phyloP scores from a whole-genome alignment of 2,329 filamentous ascomycete genomes.

The Ophiognomonia clavigignenti-juglandacearum region DNA sequence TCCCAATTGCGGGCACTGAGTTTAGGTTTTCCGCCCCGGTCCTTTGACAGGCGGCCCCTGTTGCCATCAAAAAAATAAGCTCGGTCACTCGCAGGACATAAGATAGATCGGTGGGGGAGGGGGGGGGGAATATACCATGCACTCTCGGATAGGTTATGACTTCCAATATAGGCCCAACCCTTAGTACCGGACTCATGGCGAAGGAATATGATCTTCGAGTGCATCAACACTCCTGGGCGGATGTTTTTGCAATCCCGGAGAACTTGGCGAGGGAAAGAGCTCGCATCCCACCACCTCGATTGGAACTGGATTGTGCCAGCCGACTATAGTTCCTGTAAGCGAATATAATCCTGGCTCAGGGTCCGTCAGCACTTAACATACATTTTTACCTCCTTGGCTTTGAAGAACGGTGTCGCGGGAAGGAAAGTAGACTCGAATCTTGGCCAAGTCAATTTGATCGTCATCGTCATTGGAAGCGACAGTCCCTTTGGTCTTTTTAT shows the following conservation, averaged over 20 bases:
- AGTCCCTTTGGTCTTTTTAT: constrained; percentile 24
- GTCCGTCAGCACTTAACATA: constrained; percentile 31
- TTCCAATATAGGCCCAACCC: constrained; percentile 83
- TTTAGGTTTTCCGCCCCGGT: constrained; percentile 66
- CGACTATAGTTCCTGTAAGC: constrained; percentile 32
- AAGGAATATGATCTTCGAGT: constrained; percentile 72
- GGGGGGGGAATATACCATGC: constrained; percentile 69
- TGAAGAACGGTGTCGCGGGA: constrained; percentile 61
- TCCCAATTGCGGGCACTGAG: constrained; percentile 92
- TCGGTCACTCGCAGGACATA: constrained; percentile 12
- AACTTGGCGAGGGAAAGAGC: constrained; percentile 65
- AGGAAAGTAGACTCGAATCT: constrained; percentile 77
- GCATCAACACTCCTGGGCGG: constrained; percentile 71
- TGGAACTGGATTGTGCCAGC: constrained; percentile 83
- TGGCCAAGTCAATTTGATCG: constrained; percentile 25
- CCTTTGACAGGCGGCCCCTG: constrained; percentile 64
- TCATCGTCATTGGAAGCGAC: constrained; percentile 20
- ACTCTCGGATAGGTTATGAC: constrained; percentile 86
- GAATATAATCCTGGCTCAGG: background rate
- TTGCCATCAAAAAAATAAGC: constrained; percentile 3
- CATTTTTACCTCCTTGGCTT: constrained; percentile 59
- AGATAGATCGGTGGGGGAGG: too few relatives aligned
- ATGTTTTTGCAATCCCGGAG: constrained; percentile 73
- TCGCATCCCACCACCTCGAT: constrained; percentile 63
- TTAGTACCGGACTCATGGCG: constrained; percentile 20